Conservation (phyloP, 2,329 filamentous ascomycete species). For the Orbilia ellipsospora region DNA sequence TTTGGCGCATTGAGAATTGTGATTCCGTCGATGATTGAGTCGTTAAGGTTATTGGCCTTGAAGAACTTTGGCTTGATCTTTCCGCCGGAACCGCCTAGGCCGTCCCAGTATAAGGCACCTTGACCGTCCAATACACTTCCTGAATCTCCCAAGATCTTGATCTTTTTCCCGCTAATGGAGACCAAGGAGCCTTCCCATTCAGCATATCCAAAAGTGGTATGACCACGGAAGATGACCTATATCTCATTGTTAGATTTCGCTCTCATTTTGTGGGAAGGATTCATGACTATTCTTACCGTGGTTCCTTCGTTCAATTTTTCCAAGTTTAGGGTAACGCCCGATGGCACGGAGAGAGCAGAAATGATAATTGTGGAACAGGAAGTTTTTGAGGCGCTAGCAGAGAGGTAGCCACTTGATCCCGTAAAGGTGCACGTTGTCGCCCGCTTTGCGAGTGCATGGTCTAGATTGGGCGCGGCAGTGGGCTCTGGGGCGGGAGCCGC, state of each 20-base stretch:
- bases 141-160: constrained; percentile 68
- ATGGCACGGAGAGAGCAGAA: too few species aligned
- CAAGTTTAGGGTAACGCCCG: constrained; percentile 64
- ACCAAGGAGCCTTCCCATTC: constrained; percentile 75
- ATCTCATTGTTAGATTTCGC: too few species aligned
- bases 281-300: too few species aligned
- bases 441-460: too few species aligned
- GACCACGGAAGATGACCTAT: constrained; percentile 61
- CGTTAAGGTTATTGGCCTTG: constrained; percentile 63
- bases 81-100: constrained; percentile 52
- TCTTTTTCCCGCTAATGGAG: constrained; percentile 69
- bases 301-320: too few species aligned
- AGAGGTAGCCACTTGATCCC: too few species aligned
- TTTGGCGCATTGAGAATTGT: constrained; percentile 64
- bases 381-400: too few species aligned
- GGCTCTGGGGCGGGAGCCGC: too few species aligned
- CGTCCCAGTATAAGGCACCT: constrained; percentile 72
- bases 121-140: constrained; percentile 70
- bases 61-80: constrained; percentile 65
- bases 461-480: too few species aligned
- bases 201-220: constrained; percentile 75
- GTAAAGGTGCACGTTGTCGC: too few species aligned
- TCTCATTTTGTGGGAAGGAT: too few species aligned
- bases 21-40: constrained; percentile 62
- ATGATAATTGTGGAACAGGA: too few species aligned